A percentile compares a stretch with the other conserved stretches of the same genome.
These are phyloP conservation scores for Ampelocalamus luodianensis DNA, from an alignment of 176 grass and related monocot genomes.

Conservation along the genomic window DNA sequence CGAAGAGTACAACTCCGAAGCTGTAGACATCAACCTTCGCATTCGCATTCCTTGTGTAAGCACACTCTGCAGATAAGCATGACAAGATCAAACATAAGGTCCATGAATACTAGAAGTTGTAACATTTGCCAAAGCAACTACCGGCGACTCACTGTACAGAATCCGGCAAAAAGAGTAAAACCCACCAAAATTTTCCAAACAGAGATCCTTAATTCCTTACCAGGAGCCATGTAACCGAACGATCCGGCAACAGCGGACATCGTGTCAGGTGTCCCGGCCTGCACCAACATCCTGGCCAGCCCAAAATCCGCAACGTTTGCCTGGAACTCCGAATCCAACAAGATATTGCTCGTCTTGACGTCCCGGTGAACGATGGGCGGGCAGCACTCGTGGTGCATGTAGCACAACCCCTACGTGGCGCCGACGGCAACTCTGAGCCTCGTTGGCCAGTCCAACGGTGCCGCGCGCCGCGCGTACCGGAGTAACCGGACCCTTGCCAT, in stretches of 20 bases:
- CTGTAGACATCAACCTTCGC: conserved; percentile 92
- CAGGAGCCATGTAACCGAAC: conserved; percentile 93
- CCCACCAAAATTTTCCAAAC: too few relatives aligned
- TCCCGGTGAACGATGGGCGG: conserved; percentile 83
- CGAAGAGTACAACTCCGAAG: conserved; percentile 88
- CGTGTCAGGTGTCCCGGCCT: conserved; percentile 47
- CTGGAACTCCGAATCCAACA: conserved; percentile 71
- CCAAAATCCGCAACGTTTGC: conserved; percentile 84
- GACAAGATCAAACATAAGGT: background rate
- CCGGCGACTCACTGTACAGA: background rate
- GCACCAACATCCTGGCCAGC: conserved; percentile 73
- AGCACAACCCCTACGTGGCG: conserved; percentile 64
- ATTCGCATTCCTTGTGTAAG: conserved; percentile 64
- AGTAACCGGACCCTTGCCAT: conserved; percentile 28
- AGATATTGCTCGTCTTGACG: conserved; percentile 87
- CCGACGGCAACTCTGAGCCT: conserved; percentile 73
- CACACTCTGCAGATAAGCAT: conserved; percentile 52
- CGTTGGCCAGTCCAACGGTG: conserved; percentile 60
- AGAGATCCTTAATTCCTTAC: conserved; percentile 37
- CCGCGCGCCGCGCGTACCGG: background rate
- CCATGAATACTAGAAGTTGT: background rate
- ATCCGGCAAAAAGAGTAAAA: background rate
- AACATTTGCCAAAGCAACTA: background rate
- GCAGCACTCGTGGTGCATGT: conserved; percentile 84
- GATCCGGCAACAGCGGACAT: conserved; percentile 76